Base-by-base conservation (phyloP, 73 alveolate genomes). In the Effrenium voratum region DNA sequence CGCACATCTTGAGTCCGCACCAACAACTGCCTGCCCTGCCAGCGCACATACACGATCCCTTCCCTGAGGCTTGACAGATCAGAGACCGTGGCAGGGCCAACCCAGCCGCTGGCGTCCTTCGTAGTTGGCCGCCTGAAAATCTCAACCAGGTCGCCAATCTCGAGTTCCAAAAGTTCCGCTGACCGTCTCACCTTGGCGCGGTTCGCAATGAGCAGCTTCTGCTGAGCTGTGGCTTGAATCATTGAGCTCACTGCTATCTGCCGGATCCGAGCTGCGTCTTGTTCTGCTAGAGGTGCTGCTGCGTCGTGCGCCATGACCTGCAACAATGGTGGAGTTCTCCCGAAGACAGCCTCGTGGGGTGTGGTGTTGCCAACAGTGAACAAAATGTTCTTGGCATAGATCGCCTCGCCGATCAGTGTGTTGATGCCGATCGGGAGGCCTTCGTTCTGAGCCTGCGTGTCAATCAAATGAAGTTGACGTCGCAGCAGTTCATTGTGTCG, bases 341-440 rank as follows among this genome's bases (percentile, higher is more conserved):
- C 98, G 34, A 91, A 91, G 3, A 91, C 77, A 12, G 98, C 88
- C 13, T 91, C 79, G 26, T 46, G 70, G 1, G 98, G 98, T 1
- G 98, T 34, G 1, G 88, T 30, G 2, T 63, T 63, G 0, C 98
- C 98, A 32, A 40, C 19, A 8, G 52, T 38, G 28, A 72, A 70
- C 36, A 91, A 34, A 0, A 77, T 90, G 13, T 91, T 91, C 49
- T 91, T 91, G 34, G 98, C 98, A 46, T 34, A 91, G 0, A 70
- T 43, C 5, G 98, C 86, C 34, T 91, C 98, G 0, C 75, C 73
- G 0, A 91, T 32, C 5, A 91, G 8, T 30, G 49, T 44, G 28
- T 60, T 57, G 8, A 87, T 60, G 2, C 43, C 0, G 3, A 40
- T 12, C 1, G 70, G 84, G 19, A 87, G 40, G 2, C 95, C 95